These are phyloP conservation scores for Simmondsia chinensis DNA, from an alignment of 148 eudicot genomes.

Conservation along the genomic window DNA sequence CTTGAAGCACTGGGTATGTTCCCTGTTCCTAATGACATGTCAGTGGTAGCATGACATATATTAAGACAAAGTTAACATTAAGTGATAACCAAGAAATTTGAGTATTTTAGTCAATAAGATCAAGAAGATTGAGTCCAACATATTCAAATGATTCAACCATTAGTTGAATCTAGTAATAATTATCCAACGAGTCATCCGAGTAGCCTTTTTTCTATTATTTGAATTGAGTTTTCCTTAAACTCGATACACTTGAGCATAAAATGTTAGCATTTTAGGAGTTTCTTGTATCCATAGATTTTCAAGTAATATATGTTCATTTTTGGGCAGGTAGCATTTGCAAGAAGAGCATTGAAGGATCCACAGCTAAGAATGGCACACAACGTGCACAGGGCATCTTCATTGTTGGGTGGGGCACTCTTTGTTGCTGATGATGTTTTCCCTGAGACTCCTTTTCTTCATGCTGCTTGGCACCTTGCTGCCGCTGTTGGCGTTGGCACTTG, in stretches of 20 bases:
- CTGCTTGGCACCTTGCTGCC: slow-evolving; percentile 98
- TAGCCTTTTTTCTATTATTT: too few relatives aligned
- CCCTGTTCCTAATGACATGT: too few relatives aligned
- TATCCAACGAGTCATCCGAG: too few relatives aligned
- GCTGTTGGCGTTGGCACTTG: slow-evolving; percentile 87
- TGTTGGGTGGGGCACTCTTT: slow-evolving; percentile 75
- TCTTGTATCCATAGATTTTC: neutral
- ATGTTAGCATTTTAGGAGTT: neutral
- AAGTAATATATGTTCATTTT: neutral
- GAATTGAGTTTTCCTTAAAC: too few relatives aligned
- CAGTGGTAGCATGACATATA: too few relatives aligned
- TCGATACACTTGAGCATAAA: neutral
- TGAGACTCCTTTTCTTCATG: slow-evolving; percentile 74
- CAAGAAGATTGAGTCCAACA: too few relatives aligned
- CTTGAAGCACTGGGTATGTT: too few relatives aligned
- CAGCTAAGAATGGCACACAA: slow-evolving; percentile 67
- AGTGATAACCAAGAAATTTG: too few relatives aligned
- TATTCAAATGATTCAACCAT: too few relatives aligned
- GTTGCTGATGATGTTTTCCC: slow-evolving; percentile 83
- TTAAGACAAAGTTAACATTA: too few relatives aligned
- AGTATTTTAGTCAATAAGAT: too few relatives aligned
- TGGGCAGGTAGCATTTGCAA: slow-evolving; percentile 79
- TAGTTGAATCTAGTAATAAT: too few relatives aligned
- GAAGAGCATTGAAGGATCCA: slow-evolving; percentile 74
- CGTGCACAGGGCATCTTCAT: slow-evolving; percentile 74